Percentiles rank a stretch among this genome's conserved stretches.
Conservation (phyloP, 2,329 filamentous ascomycete species). For the Hypoxylon sp. region DNA sequence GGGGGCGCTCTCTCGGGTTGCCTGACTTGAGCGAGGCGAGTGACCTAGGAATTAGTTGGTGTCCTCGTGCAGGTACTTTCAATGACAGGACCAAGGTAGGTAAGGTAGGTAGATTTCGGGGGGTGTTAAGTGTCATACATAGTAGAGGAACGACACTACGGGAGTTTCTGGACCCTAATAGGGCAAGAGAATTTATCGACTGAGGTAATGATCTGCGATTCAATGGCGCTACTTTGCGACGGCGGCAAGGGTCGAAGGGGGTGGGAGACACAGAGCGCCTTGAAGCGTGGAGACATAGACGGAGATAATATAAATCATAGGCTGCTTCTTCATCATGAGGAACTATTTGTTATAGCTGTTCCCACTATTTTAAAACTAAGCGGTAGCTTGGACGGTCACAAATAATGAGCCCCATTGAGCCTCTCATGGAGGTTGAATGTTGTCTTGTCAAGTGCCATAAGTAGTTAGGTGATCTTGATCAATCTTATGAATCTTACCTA, state of each 20-base stretch:
- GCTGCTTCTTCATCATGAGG: constrained; percentile 28
- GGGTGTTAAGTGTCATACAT: constrained; percentile 35
- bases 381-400: constrained; percentile 24
- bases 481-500: constrained; percentile 6
- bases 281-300: constrained; percentile 34
- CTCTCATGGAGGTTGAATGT: constrained; percentile 11
- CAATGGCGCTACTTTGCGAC: constrained; percentile 52
- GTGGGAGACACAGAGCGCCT: constrained; percentile 32
- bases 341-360: constrained; percentile 32
- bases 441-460: constrained; percentile 15
- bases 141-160: constrained; percentile 42
- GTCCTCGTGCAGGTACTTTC: constrained; percentile 43
- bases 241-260: constrained; percentile 48
- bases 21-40: constrained; percentile 45
- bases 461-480: constrained; percentile 10
- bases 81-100: constrained; percentile 38
- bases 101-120: constrained; percentile 40
- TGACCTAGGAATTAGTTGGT: constrained; percentile 31
- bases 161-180: constrained; percentile 52
- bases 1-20: constrained; percentile 38
- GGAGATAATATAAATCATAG: constrained; percentile 35
- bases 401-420: constrained; percentile 29
- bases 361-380: constrained; percentile 35
- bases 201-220: constrained; percentile 54
- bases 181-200: constrained; percentile 48